Conservation (phyloP, 2,329 filamentous ascomycete genomes). For the Sporothrix inflata region DNA sequence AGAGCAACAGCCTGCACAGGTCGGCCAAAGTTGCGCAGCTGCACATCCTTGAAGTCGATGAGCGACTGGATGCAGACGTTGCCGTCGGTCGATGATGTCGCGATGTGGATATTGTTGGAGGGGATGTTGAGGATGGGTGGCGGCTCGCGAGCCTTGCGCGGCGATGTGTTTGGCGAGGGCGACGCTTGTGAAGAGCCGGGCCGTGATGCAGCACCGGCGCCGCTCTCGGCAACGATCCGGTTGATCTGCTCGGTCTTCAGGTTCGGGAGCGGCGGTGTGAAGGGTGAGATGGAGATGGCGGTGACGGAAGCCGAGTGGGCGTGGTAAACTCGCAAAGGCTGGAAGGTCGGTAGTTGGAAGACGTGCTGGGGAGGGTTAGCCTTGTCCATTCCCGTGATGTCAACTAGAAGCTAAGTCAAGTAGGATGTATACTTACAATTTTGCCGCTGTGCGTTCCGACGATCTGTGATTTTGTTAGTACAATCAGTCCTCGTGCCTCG, state of each 20-base stretch:
- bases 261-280: conserved; percentile 60
- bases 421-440: conserved; percentile 64
- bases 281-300: conserved; percentile 86
- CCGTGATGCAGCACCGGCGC: conserved; percentile 35
- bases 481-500: neutral
- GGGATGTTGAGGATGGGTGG: conserved; percentile 70
- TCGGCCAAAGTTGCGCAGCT: conserved; percentile 88
- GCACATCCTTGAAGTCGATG: conserved; percentile 85
- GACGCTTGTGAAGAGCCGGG: conserved; percentile 50
- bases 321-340: conserved; percentile 82
- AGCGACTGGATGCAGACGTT: conserved; percentile 92
- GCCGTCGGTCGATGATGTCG: conserved; percentile 91
- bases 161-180: conserved; percentile 55
- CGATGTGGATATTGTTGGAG: conserved; percentile 91
- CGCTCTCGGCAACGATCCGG: conserved; percentile 44
- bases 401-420: too few relatives aligned
- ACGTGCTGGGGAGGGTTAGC: conserved; percentile 65
- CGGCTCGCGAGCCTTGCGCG: conserved; percentile 56
- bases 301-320: conserved; percentile 93
- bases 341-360: conserved; percentile 78
- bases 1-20: conserved; percentile 90
- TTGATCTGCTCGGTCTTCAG: conserved; percentile 47
- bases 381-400: too few relatives aligned
- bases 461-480: conserved; percentile 59
- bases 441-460: conserved; percentile 96